Conservation (phyloP, 257 asterid genomes). For the Ehretia macrophylla region DNA sequence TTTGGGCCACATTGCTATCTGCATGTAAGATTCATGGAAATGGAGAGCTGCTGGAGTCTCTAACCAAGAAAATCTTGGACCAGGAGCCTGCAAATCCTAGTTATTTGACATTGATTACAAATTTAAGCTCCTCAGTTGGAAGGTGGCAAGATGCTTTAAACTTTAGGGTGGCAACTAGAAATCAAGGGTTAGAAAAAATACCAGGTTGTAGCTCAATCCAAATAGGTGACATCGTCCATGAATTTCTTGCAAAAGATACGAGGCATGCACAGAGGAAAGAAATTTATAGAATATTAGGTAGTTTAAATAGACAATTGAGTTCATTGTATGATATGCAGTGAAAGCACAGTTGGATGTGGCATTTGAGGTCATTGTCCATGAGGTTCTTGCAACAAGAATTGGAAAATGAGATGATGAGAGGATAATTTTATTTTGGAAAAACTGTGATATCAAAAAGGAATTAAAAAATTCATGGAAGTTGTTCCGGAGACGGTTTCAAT, state of each 20-base stretch:
- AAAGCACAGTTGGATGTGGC: conserved; percentile 1
- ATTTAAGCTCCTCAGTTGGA: conserved; percentile 37
- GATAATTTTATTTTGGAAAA: too few species aligned
- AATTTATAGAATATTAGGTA: conserved; percentile 29
- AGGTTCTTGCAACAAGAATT: too few species aligned
- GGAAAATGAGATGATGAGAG: too few species aligned
- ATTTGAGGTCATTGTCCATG: neutral
- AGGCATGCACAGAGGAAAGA: conserved; percentile 25
- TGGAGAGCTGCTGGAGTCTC: conserved; percentile 24
- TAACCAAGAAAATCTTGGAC: conserved; percentile 31
- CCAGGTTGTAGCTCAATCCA: conserved; percentile 59
- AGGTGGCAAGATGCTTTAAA: conserved; percentile 34
- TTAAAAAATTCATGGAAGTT: too few species aligned
- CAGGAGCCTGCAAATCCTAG: conserved; percentile 43
- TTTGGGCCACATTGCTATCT: conserved; percentile 52
- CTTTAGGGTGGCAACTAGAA: conserved; percentile 25
- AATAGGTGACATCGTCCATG: conserved; percentile 47
- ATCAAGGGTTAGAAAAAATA: conserved; percentile 24
- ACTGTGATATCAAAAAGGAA: too few species aligned
- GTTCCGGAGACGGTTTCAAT: too few species aligned
- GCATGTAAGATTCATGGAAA: conserved; percentile 44
- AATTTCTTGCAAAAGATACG: conserved; percentile 46
- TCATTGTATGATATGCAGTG: conserved; percentile 12
- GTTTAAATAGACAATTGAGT: conserved; percentile 32
- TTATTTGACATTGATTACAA: conserved; percentile 35